These are phyloP conservation scores for Chlamydomonas incerta DNA, from an alignment of 139 green algal species.

Conservation along the genomic window DNA sequence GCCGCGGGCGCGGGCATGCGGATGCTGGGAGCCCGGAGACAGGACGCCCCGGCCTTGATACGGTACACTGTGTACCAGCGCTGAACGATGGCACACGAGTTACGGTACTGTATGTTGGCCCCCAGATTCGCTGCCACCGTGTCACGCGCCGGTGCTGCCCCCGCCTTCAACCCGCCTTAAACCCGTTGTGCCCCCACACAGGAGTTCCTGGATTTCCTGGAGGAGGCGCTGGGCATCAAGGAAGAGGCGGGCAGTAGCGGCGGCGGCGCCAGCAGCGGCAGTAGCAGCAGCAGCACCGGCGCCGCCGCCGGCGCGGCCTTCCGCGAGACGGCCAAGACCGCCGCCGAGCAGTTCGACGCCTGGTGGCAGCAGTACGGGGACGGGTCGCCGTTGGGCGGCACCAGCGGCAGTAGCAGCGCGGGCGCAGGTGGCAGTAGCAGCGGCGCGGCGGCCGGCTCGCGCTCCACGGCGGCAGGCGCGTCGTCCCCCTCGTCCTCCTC, in stretches of 20 bases:
- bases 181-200: too few relatives aligned
- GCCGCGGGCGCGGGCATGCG: too few relatives aligned
- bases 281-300: neutral
- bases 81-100: too few relatives aligned
- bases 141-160: too few relatives aligned
- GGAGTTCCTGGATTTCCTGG: slow-evolving; percentile 78
- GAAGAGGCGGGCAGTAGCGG: neutral
- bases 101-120: too few relatives aligned
- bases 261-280: neutral
- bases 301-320: neutral
- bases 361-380: slow-evolving; percentile 28
- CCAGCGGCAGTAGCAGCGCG: neutral
- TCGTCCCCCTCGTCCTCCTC: neutral
- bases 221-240: slow-evolving; percentile 50
- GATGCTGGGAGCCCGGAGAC: too few relatives aligned
- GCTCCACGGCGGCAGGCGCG: neutral
- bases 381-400: neutral
- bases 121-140: too few relatives aligned
- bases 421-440: neutral
- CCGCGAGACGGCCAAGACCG: neutral
- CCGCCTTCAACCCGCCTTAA: too few relatives aligned
- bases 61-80: too few relatives aligned
- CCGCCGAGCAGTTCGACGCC: slow-evolving; percentile 18
- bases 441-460: neutral
- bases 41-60: too few relatives aligned